A percentile compares a stretch with the other conserved stretches of the same genome.
These are phyloP conservation scores for Sphaceloma murrayae DNA, from an alignment of 2,329 filamentous ascomycete species.

Conservation along the genomic window DNA sequence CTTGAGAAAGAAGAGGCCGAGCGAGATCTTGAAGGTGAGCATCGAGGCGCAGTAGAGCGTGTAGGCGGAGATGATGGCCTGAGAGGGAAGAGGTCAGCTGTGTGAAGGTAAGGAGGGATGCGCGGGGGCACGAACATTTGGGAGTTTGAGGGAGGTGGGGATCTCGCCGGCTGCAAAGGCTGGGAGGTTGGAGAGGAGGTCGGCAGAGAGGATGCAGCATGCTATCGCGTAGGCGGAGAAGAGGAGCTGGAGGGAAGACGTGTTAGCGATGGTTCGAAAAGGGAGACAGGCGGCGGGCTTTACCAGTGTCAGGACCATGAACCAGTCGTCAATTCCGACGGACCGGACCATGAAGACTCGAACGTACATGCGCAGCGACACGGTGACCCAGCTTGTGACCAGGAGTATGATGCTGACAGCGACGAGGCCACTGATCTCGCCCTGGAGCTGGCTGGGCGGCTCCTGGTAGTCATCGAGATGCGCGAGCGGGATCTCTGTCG, in stretches of 20 bases:
- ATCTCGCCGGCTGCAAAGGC: constrained; percentile 5
- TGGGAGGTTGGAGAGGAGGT: not conserved
- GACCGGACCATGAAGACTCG: constrained; percentile 12
- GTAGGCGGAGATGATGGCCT: constrained; percentile 10
- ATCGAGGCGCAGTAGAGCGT: not conserved
- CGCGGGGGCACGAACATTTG: not conserved
- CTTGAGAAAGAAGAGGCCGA: constrained; percentile 10
- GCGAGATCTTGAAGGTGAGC: constrained; percentile 11
- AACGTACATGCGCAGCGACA: constrained; percentile 16
- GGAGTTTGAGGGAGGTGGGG: constrained; percentile 4
- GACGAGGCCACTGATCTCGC: not conserved
- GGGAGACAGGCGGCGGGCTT: constrained; percentile 3
- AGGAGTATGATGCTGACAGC: constrained; percentile 7
- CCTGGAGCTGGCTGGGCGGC: not conserved
- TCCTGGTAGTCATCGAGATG: not conserved
- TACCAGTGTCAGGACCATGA: constrained; percentile 15
- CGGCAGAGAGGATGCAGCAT: constrained; percentile 1
- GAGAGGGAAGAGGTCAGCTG: not conserved
- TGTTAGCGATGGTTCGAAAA: not conserved
- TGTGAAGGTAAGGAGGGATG: not conserved
- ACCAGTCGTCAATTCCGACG: constrained; percentile 18
- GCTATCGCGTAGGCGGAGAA: constrained; percentile 4
- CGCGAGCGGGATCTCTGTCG: not conserved
- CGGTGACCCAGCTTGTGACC: constrained; percentile 9
- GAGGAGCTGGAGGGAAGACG: constrained; percentile 8